phyloP scores from a whole-genome alignment of 1,284 basidiomycete genomes.

The Puccinia novopanici region DNA sequence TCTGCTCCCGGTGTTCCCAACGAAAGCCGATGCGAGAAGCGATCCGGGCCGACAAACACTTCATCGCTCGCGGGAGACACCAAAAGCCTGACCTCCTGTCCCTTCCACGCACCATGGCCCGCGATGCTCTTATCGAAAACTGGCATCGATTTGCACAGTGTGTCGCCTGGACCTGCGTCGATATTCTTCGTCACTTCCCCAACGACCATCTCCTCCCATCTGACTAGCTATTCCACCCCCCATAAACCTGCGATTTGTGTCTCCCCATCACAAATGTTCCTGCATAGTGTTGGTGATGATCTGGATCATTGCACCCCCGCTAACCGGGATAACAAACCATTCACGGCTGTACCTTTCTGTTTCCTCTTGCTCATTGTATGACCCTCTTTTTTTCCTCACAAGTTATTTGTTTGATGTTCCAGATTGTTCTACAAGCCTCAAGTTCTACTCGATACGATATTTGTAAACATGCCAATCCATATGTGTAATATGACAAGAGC shows the following conservation, averaged over 20 bases:
- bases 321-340: not conserved
- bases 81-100: conserved; percentile 6
- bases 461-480: not conserved
- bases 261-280: not conserved
- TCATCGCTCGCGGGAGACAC: conserved; percentile 2
- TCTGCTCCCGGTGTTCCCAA: not conserved
- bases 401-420: not conserved
- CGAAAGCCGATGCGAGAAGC: conserved; percentile 12
- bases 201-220: not conserved
- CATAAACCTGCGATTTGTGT: not conserved
- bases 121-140: not conserved
- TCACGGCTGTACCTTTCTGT: not conserved
- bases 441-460: not conserved
- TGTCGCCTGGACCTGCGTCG: conserved; percentile 2
- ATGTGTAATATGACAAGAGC: not conserved
- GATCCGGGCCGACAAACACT: not conserved
- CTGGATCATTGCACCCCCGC: not conserved
- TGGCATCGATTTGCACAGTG: not conserved
- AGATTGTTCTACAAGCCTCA: not conserved
- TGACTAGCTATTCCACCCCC: not conserved
- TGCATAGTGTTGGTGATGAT: not conserved
- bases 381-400: not conserved
- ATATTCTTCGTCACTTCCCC: not conserved
- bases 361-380: not conserved
- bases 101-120: not conserved